phyloP scores from a whole-genome alignment of 2,329 filamentous ascomycete genomes.

The Pezicula neosporulosa region DNA sequence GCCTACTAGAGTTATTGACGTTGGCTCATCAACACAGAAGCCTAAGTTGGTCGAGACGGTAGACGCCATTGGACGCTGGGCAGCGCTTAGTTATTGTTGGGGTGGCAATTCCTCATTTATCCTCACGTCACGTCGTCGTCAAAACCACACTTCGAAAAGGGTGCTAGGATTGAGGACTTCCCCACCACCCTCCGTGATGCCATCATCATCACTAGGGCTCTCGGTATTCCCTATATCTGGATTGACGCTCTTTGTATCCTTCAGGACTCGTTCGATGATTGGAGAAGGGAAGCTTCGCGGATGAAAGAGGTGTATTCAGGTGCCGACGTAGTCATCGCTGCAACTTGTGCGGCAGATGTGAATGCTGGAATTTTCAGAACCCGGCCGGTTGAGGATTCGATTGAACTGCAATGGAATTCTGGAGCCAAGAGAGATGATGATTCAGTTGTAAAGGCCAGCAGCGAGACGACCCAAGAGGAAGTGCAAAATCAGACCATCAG shows the following conservation, averaged over 20 bases:
- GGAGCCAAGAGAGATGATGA: no score
- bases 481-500: no score
- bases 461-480: background rate
- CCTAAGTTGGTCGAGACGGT: background rate
- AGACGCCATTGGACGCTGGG: conserved; percentile 5
- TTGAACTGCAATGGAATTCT: background rate
- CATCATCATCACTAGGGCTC: background rate
- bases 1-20: conserved; percentile 3
- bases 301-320: conserved; percentile 11
- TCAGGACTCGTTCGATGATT: conserved; percentile 9
- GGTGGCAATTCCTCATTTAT: conserved; percentile 6
- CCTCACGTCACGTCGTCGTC: background rate
- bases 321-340: conserved; percentile 1
- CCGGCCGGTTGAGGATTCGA: background rate
- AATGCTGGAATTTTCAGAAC: background rate
- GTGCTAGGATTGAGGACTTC: background rate
- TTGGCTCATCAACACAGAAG: background rate
- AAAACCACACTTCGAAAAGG: background rate
- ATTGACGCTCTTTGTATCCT: conserved; percentile 15
- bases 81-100: conserved; percentile 24
- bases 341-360: background rate
- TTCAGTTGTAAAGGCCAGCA: background rate
- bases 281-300: conserved; percentile 8
- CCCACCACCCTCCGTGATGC: conserved; percentile 6
- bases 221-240: conserved; percentile 9